Base-by-base conservation (phyloP, 2,329 filamentous ascomycete species). In the Exophiala sideris region DNA sequence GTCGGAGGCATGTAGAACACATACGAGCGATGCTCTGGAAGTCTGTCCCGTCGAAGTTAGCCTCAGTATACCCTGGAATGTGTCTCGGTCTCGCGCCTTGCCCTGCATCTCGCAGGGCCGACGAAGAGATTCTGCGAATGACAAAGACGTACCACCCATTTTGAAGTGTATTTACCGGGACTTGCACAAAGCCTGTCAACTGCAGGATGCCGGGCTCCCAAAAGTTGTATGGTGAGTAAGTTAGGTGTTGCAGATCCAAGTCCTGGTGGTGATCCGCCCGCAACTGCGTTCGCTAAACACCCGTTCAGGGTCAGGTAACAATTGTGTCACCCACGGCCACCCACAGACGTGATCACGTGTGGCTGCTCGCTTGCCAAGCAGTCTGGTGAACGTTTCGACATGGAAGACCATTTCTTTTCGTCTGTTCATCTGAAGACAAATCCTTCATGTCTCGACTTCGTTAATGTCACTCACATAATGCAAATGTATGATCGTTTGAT, bases 11-110 rank as follows among this genome's bases (percentile, higher is more conserved):
- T 11, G 35, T 16, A 49, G 32, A 40, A 46, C 35, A 72, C 72
- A 53, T 70, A 75, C 73, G 61, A 62, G 72, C 72, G 60, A 75
- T 66, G 29, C 8, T 46, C 33, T 58, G 47, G 65, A 72, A 75
- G 62, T 72, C 72, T 74, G 50, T 34, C 32, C 33, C 45, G 2
- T 36, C 21, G 29, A 14, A 49, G 50, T 56, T 34, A 56, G 54
- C 45, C 38, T 14, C 5, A 5, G 24, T 29, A 8, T 29, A 29
- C 24, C 24, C 24, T 29, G 24, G 24, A 29, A 29, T 29, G 24
- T 29, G 24, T 29, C 24, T 29, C 24, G 24, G 24, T 29, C 24
- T 29, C 24, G 24, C 24, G 24, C 7, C 29, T 14, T 18, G 11
- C 18, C 5, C 40, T 24, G 40, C 40, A 42, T 12, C 6, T 38